Percentiles rank a stretch among this genome's conserved stretches.
phyloP scores from a whole-genome alignment of 352 stramenopile species.

The Pythium coloratum region DNA sequence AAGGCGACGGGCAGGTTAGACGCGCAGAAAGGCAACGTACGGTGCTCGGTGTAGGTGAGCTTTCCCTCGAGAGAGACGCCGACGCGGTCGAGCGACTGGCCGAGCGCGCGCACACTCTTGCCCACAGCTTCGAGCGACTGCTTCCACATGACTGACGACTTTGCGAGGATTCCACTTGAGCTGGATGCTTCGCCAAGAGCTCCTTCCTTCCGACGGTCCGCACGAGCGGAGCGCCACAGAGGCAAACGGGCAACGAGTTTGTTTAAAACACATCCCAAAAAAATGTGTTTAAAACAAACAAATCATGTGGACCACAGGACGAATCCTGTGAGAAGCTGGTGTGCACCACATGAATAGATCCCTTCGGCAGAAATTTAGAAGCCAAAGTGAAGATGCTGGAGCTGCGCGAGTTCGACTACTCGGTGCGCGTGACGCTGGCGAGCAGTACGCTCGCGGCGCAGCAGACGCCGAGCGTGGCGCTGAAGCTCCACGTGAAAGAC shows the following conservation, averaged over 20 bases:
- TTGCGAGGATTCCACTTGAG: slow-evolving; percentile 19
- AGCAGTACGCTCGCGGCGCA: slow-evolving; percentile 56
- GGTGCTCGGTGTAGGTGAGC: slow-evolving; percentile 86
- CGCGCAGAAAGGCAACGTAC: slow-evolving; percentile 42
- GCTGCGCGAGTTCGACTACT: slow-evolving; percentile 75
- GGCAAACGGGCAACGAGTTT: not conserved
- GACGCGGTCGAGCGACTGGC: slow-evolving; percentile 84
- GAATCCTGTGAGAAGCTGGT: not conserved
- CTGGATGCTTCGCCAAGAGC: not conserved
- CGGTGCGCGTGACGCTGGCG: slow-evolving; percentile 61
- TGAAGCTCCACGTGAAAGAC: slow-evolving; percentile 54
- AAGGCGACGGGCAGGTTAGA: not conserved
- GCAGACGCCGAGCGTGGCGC: slow-evolving; percentile 37
- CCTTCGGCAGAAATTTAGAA: not conserved
- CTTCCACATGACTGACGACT: slow-evolving; percentile 51
- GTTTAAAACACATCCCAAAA: slow-evolving; percentile 18
- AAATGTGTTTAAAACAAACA: slow-evolving; percentile 7
- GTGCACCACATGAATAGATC: slow-evolving; percentile 19
- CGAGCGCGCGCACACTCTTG: slow-evolving; percentile 83
- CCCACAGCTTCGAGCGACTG: slow-evolving; percentile 65
- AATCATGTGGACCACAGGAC: not conserved
- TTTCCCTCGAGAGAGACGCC: slow-evolving; percentile 79
- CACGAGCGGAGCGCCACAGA: slow-evolving; percentile 13
- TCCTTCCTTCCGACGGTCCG: slow-evolving; percentile 24
- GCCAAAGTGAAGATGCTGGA: slow-evolving; percentile 10